Percentiles rank a stretch among this genome's conserved stretches.
Conservation (phyloP, 139 green algal species). For the Trebouxia sp. region DNA sequence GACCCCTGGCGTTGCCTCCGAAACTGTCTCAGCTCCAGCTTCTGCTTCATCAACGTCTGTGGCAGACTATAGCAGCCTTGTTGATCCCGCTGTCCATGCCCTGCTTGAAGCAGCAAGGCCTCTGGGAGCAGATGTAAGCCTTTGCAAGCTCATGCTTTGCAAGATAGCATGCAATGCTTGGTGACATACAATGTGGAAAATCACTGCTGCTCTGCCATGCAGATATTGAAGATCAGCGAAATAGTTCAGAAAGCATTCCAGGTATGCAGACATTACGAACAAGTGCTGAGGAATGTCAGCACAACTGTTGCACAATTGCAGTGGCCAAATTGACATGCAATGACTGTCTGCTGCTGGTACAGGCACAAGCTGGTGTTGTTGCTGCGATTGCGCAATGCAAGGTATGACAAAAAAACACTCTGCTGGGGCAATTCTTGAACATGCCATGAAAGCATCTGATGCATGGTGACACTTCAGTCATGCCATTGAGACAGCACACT, state of each 20-base stretch:
- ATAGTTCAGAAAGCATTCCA: slow-evolving; percentile 43
- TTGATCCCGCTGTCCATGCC: not conserved
- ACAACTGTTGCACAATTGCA: slow-evolving; percentile 29
- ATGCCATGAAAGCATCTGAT: not conserved
- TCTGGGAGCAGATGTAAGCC: not conserved
- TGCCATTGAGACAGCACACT: not conserved
- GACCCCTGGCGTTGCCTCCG: no score
- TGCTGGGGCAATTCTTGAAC: no score
- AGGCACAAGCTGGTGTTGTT: slow-evolving; percentile 42
- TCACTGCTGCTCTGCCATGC: not conserved
- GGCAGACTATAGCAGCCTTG: not conserved
- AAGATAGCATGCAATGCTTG: no score
- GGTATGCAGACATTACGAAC: slow-evolving; percentile 34
- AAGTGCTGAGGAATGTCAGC: no score
- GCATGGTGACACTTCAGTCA: no score
- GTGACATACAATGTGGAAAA: not conserved
- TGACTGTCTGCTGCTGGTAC: slow-evolving; percentile 28
- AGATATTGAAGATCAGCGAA: slow-evolving; percentile 44
- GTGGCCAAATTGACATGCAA: not conserved
- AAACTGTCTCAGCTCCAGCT: not conserved
- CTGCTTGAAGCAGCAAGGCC: not conserved
- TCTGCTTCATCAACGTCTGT: not conserved
- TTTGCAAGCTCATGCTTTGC: no score
- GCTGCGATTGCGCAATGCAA: slow-evolving; percentile 45
- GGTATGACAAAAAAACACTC: slow-evolving; percentile 21